phyloP scores from a whole-genome alignment of 192 early-diverging fungal genomes.

The Phlyctochytrium bullatum region DNA sequence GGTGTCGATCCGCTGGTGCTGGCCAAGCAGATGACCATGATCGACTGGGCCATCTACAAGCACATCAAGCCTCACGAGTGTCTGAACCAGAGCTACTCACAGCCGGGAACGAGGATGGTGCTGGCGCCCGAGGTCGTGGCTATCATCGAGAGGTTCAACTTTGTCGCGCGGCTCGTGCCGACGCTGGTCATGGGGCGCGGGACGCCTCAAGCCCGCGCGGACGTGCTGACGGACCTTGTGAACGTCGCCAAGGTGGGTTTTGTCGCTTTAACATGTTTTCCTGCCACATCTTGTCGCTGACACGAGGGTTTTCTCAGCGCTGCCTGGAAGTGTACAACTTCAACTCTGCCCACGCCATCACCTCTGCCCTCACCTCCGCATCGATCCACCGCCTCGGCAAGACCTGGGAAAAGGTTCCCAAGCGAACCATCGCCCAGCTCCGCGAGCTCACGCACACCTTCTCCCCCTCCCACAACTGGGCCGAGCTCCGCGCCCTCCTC shows the following conservation, averaged over 20 bases:
- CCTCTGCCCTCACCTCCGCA: constrained; percentile 13
- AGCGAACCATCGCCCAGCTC: not conserved
- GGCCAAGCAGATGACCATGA: constrained; percentile 14
- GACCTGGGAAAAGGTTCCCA: constrained; percentile 19
- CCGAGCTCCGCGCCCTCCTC: not conserved
- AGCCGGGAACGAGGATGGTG: constrained; percentile 5
- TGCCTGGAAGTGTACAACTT: constrained; percentile 8
- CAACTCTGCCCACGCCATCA: constrained; percentile 13
- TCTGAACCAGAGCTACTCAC: constrained; percentile 3
- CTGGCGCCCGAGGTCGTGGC: constrained; percentile 3
- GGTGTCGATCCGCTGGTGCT: not conserved
- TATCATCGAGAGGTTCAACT: constrained; percentile 22
- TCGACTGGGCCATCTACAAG: constrained; percentile 17
- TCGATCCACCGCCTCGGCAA: constrained; percentile 6
- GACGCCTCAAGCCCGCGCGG: constrained; percentile 11
- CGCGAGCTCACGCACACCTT: not conserved
- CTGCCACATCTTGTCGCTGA: not conserved
- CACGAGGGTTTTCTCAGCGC: not conserved
- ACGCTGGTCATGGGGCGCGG: constrained; percentile 14
- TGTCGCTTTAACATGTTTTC: not conserved
- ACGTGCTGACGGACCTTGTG: constrained; percentile 16
- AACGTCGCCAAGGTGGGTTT: constrained; percentile 21
- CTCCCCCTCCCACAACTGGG: constrained; percentile 6
- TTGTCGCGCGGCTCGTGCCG: constrained; percentile 21
- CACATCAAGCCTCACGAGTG: constrained; percentile 10